Evolutionary conservation across 768 basidiomycete genomes (phyloP), one percentile per base, ranked within the genome.

Genomic region (Suillus clintonianus): DNA sequence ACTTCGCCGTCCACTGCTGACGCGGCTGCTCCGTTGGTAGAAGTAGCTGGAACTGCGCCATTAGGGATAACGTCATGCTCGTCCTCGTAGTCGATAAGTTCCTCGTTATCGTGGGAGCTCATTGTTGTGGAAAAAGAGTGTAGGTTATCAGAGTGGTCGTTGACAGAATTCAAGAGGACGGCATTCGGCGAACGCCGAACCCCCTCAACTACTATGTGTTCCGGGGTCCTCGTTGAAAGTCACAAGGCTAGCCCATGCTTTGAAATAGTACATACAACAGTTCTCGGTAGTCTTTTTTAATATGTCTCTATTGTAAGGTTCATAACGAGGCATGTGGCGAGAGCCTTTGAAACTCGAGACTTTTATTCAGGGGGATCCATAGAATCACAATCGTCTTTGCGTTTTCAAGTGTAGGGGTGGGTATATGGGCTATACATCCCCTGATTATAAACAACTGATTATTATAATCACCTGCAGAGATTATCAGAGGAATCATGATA

Each of bases 41-140:
- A 79, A 36, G 85, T 71, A 43, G 78, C 69, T 27, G 79, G 81
- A 27, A 81, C 75, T 50, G 80, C 79, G 63, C 86, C 86, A 65
- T 83, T 89, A 59, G 90, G 83, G 63, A 88, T 82, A 65, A 90
- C 83, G 71, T 94, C 92, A 69, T 93, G 86, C 75, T 94, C 93
- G 69, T 95, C 94, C 79, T 95, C 94, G 82, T 95, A 95, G 82
- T 95, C 94, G 76, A 95, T 93, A 51, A 95, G 88, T 72, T 95
- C 93, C 74, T 95, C 93, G 77, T 91, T 91, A 80, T 94, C 93
- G 81, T 90, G 86, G 51, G 85, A 85, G 79, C 87, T 90, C 91
- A 93, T 94, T 74, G 77, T 79, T 32, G 51, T 70, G 55, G 66
- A 70, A 60, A 66, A 63, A 63, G 61, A 56, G 67, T 61, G 71